Conservation (phyloP, 805 yeast genomes). For the Saccharomycopsis malanga region DNA sequence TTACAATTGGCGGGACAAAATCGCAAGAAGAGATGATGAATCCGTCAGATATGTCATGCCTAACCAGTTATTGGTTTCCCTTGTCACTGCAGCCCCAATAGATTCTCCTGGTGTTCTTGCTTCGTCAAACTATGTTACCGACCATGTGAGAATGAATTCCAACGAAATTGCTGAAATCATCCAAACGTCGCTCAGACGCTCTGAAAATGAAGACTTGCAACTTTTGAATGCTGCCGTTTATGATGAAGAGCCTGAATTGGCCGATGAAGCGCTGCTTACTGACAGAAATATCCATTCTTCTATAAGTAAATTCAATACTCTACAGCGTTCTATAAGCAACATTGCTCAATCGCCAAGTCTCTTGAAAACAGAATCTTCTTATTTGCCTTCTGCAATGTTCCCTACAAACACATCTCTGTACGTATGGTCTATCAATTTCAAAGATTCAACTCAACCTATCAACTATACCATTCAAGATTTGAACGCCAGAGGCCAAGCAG, state of each 20-base stretch:
- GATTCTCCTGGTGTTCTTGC: conserved; percentile 49
- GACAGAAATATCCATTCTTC: conserved; percentile 12
- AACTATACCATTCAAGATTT: conserved; percentile 5
- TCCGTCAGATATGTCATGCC: conserved; percentile 79
- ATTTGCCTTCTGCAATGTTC: conserved; percentile 8
- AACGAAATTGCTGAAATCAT: conserved; percentile 55
- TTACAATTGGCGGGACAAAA: conserved; percentile 74
- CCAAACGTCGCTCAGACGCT: conserved; percentile 31
- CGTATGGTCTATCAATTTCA: conserved; percentile 2
- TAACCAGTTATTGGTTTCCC: conserved; percentile 60
- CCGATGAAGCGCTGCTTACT: neutral
- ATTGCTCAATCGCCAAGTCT: neutral
- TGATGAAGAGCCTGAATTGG: conserved; percentile 9
- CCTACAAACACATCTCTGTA: neutral
- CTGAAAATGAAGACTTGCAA: conserved; percentile 19
- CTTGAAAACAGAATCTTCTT: neutral
- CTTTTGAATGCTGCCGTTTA: conserved; percentile 7
- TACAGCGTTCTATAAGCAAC: neutral
- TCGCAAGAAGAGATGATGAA: conserved; percentile 77
- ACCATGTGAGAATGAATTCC: conserved; percentile 51
- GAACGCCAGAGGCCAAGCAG: neutral
- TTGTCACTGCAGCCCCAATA: conserved; percentile 53
- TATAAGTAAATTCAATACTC: conserved; percentile 15
- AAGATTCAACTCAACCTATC: neutral
- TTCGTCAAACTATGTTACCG: conserved; percentile 40